Evolutionary conservation across 2,329 filamentous ascomycete species (phyloP), one percentile per base, ranked within the genome.

Genomic region (Pseudocercospora pini-densiflorae): DNA sequence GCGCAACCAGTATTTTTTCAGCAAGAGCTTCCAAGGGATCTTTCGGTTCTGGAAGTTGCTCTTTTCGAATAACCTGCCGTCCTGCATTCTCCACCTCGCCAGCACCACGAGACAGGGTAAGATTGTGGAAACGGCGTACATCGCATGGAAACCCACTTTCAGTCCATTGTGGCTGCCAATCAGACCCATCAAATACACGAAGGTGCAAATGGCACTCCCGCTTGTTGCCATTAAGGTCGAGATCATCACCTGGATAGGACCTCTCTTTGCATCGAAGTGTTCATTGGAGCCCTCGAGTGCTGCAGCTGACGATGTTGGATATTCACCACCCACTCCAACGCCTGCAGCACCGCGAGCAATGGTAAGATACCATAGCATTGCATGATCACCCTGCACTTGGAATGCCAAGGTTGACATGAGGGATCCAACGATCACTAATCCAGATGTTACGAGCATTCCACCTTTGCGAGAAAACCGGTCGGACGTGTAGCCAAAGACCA

Each of bases 311-410:
- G 80, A 81, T 6, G 82, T 82, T 3, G 82, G 82, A 73, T 85
- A 84, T 73, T 84, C 82, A 71, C 81, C 83, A 57, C 79, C 80
- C 3, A 81, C 78, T 53, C 83, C 83, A 19, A 85, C 82, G 2
- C 83, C 72, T 21, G 67, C 80, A 21, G 84, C 77, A 5, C 84
- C 84, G 49, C 84, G 79, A 5, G 82, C 79, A 19, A 85, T 74
- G 0, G 81, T 84, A 77, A 85, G 76, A 79, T 85, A 85, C 83
- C 83, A 85, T 63, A 84, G 82, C 82, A 86, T 85, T 64, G 81
- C 82, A 19, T 81, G 58, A 12, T 57, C 45, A 9, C 67, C 69
- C 7, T 66, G 27, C 3, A 82, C 75, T 45, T 79, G 74, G 33
- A 82, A 74, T 1, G 77, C 78, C 53, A 81, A 64, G 2, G 77